A percentile compares a stretch with the other conserved stretches of the same genome.
Conservation (phyloP, 805 yeast genomes). For the Candida piceae region DNA sequence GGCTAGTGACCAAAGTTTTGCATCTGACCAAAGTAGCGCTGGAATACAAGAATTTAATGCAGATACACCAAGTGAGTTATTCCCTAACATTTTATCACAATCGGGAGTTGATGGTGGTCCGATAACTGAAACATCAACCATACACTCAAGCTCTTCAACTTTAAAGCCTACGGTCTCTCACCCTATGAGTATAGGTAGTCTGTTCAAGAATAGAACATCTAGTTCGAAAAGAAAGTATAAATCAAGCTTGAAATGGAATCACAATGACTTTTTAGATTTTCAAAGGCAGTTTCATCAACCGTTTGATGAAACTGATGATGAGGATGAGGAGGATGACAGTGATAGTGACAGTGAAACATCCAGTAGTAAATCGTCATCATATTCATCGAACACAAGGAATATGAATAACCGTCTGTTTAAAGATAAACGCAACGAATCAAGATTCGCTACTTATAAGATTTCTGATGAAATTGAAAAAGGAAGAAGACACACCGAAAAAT, state of each 20-base stretch:
- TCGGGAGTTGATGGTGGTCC: not conserved
- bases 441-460: slow-evolving; percentile 7
- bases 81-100: too few species aligned
- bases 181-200: not conserved
- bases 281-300: too few species aligned
- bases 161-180: not conserved
- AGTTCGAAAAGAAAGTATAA: not conserved
- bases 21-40: too few species aligned
- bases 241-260: not conserved
- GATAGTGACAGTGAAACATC: too few species aligned
- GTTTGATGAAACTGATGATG: not conserved
- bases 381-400: too few species aligned
- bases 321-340: too few species aligned
- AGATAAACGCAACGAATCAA: not conserved
- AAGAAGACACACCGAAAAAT: too few species aligned
- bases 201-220: not conserved
- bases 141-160: not conserved
- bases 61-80: too few species aligned
- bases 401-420: too few species aligned
- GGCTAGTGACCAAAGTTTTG: too few species aligned
- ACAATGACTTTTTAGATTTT: not conserved
- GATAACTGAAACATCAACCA: not conserved
- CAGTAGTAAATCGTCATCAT: too few species aligned
- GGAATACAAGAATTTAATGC: too few species aligned
- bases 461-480: slow-evolving; percentile 11